These are phyloP conservation scores for Talaromyces sp. DNA, from an alignment of 2,329 filamentous ascomycete species.

Conservation along the genomic window DNA sequence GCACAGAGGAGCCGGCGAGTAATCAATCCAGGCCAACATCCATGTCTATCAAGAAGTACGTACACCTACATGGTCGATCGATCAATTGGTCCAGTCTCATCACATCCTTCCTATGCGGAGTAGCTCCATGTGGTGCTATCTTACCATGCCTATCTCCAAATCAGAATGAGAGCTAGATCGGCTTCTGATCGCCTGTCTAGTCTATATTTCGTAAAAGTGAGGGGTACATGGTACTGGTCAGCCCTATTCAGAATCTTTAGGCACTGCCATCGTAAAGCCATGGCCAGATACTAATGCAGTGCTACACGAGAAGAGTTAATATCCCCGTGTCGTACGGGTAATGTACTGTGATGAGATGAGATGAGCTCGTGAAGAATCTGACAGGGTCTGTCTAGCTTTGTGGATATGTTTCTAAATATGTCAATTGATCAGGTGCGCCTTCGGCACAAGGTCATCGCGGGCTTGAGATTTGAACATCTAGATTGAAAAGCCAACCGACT, in stretches of 20 bases:
- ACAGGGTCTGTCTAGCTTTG: background rate
- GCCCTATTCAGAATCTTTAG: conserved; percentile 11
- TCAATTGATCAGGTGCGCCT: background rate
- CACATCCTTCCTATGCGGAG: background rate
- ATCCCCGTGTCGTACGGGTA: background rate
- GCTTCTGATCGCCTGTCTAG: no score
- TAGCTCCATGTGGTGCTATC: background rate
- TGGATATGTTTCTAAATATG: background rate
- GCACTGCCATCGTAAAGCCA: background rate
- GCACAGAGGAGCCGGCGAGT: background rate
- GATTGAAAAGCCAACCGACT: background rate
- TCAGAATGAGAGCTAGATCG: no score
- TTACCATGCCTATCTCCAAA: no score
- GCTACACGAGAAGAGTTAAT: background rate
- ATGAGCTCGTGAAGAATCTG: background rate
- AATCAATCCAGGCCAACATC: background rate
- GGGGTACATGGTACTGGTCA: conserved; percentile 2
- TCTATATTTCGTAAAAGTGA: background rate
- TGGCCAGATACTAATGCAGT: background rate
- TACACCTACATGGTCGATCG: background rate
- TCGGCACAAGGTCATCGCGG: background rate
- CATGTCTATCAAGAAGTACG: background rate
- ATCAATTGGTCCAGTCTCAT: background rate
- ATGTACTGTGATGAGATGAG: conserved; percentile 12
- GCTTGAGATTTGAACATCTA: background rate